Evolutionary conservation across 345 rosid genomes (phyloP).

Genomic region (Populus tremula): DNA sequence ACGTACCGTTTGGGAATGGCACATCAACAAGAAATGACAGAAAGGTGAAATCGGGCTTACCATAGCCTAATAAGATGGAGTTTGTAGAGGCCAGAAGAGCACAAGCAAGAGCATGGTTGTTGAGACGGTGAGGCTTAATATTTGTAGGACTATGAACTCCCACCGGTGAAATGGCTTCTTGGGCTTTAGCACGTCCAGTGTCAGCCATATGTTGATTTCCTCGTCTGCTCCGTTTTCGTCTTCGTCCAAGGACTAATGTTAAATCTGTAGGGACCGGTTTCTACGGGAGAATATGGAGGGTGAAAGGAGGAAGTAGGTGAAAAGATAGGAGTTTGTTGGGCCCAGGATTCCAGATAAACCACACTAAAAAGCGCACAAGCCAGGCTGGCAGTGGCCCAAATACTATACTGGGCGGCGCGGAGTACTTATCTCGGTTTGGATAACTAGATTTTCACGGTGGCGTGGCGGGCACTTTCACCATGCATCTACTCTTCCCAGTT

Average conservation of each 20-base stretch:
- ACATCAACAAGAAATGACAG: not conserved
- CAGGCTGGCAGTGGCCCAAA: not conserved
- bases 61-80: slow-evolving; percentile 30
- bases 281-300: not conserved
- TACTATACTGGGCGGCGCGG: not conserved
- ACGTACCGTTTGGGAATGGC: not conserved
- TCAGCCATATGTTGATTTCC: not conserved
- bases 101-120: slow-evolving; percentile 19
- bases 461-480: too few species aligned
- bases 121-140: slow-evolving; percentile 1
- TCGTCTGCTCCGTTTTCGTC: not conserved
- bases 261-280: not conserved
- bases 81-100: slow-evolving; percentile 24
- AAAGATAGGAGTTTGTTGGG: not conserved
- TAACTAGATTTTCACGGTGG: too few species aligned
- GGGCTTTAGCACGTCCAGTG: not conserved
- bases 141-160: not conserved
- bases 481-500: too few species aligned
- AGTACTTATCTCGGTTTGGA: too few species aligned
- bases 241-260: not conserved
- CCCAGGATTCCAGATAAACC: not conserved
- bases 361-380: not conserved
- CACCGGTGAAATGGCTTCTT: not conserved
- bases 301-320: not conserved
- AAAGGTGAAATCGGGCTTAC: not conserved